These are phyloP conservation scores for Boletus barrowsii DNA, from an alignment of 768 basidiomycete genomes.

Conservation along the genomic window DNA sequence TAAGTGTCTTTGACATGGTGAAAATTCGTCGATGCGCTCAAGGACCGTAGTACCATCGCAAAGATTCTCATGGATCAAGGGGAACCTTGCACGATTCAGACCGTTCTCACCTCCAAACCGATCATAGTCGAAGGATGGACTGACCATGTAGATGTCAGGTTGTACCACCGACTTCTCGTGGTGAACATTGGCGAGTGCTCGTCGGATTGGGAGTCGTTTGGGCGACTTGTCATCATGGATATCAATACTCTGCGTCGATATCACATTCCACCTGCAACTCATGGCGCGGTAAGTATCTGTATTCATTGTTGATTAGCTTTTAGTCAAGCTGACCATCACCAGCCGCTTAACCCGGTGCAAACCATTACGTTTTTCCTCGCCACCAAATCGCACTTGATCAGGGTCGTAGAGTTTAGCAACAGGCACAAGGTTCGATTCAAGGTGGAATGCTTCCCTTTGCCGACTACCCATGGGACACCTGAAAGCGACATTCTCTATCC, in stretches of 20 bases:
- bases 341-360: neutral
- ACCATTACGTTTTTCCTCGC: neutral
- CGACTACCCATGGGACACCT: neutral
- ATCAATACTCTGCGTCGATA: constrained; percentile 4
- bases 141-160: neutral
- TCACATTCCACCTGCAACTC: neutral
- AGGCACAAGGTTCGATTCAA: neutral
- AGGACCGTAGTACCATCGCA: neutral
- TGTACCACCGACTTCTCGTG: constrained; percentile 9
- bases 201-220: neutral
- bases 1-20: neutral
- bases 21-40: neutral
- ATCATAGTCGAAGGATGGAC: neutral
- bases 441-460: constrained; percentile 11
- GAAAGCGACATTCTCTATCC: neutral
- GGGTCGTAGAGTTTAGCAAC: neutral
- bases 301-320: neutral
- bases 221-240: constrained; percentile 1
- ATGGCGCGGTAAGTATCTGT: neutral
- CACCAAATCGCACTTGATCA: constrained; percentile 7
- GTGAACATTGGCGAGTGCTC: constrained; percentile 5
- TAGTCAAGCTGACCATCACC: neutral
- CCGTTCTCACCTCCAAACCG: neutral
- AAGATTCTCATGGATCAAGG: neutral
- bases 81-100: neutral